phyloP scores from a whole-genome alignment of 106 monocot species.

The Allium sativum region DNA sequence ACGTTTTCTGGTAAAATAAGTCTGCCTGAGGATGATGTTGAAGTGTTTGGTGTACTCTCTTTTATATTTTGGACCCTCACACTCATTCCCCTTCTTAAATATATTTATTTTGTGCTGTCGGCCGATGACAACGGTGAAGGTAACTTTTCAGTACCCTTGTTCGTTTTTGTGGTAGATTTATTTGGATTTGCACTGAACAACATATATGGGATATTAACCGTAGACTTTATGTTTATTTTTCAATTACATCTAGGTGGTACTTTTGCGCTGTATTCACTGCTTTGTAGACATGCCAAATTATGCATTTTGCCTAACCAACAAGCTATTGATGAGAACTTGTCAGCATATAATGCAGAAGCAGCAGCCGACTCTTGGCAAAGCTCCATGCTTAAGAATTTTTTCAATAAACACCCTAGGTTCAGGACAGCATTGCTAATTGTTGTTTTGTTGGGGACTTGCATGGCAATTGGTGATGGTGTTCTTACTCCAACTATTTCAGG shows the following conservation, averaged over 20 bases:
- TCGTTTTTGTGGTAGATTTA: too few species aligned
- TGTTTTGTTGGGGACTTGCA: slow-evolving; percentile 67
- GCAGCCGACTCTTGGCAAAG: slow-evolving; percentile 29
- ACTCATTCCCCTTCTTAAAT: slow-evolving; percentile 67
- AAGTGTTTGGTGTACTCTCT: slow-evolving; percentile 65
- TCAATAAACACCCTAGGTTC: slow-evolving; percentile 35
- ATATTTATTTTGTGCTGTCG: slow-evolving; percentile 47
- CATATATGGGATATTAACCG: too few species aligned
- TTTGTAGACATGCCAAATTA: slow-evolving; percentile 67
- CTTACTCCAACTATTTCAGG: slow-evolving; percentile 83
- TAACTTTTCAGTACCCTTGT: slow-evolving; percentile 4
- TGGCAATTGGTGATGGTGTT: slow-evolving; percentile 71
- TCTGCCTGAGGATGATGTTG: slow-evolving; percentile 61
- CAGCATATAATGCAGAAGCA: slow-evolving; percentile 35
- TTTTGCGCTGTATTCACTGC: slow-evolving; percentile 75
- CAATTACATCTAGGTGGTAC: slow-evolving; percentile 40
- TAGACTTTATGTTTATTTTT: too few species aligned
- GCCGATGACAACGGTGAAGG: slow-evolving; percentile 88
- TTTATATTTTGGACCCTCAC: slow-evolving; percentile 80
- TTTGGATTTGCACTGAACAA: too few species aligned
- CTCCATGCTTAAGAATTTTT: slow-evolving; percentile 35
- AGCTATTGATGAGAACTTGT: slow-evolving; percentile 52
- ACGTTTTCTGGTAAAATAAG: slow-evolving; percentile 64
- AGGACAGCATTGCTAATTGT: slow-evolving; percentile 34
- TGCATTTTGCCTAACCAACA: slow-evolving; percentile 65